Evolutionary conservation across 768 basidiomycete species (phyloP).

Genomic region (Lyophyllum shimeji): DNA sequence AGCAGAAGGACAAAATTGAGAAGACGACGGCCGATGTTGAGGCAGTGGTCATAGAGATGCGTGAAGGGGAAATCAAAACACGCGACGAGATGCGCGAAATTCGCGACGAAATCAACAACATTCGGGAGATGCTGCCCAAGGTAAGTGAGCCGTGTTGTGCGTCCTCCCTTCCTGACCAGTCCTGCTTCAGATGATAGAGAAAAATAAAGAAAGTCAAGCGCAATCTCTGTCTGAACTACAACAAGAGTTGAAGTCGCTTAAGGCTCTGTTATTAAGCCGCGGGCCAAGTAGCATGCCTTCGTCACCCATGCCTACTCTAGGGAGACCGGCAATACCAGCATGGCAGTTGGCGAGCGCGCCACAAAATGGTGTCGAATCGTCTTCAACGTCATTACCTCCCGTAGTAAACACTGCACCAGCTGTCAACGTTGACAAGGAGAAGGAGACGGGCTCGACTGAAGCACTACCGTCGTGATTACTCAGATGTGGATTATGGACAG

Average conservation of each 20-base stretch:
- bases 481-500: background rate
- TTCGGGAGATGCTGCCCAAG: conserved; percentile 92
- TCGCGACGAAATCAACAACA: conserved; percentile 84
- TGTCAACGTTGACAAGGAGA: conserved; percentile 54
- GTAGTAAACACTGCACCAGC: conserved; percentile 14
- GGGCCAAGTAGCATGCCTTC: conserved; percentile 51
- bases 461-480: background rate
- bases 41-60: conserved; percentile 69
- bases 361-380: conserved; percentile 16
- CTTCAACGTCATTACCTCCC: conserved; percentile 7
- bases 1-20: conserved; percentile 73
- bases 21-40: conserved; percentile 73
- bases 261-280: conserved; percentile 81
- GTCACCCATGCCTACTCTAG: conserved; percentile 51
- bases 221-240: conserved; percentile 86
- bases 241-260: conserved; percentile 92
- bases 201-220: conserved; percentile 82
- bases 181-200: conserved; percentile 83
- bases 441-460: conserved; percentile 40
- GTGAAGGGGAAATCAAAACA: conserved; percentile 73
- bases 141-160: conserved; percentile 39
- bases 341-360: conserved; percentile 76
- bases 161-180: conserved; percentile 6
- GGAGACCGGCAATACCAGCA: conserved; percentile 77
- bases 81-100: conserved; percentile 91